Base-by-base conservation (phyloP, 2,329 filamentous ascomycete genomes). In the Curvularia sp. region DNA sequence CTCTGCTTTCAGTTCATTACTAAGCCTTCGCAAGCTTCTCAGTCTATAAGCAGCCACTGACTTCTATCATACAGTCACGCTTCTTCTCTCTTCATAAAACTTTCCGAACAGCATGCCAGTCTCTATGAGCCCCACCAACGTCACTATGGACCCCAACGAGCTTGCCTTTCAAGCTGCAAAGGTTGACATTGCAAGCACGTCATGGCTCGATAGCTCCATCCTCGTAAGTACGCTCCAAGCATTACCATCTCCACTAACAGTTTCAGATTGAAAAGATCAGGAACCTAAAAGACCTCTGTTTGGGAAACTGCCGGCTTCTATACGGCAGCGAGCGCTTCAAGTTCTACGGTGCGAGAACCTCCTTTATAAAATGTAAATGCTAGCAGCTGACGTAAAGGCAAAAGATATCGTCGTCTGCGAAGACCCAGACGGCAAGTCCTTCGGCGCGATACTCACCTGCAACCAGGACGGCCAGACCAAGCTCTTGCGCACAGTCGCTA, bases 371-470 rank as follows among this genome's bases (percentile, higher is more conserved):
- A 42, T 32, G 4, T 10, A 32, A 28, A 27, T 9, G 5, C 42
- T 4, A 30, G 5, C 32, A 19, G 23, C 55, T 65, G n/a, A 68
- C 46, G 45, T 5, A 3, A 2, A 30, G 18, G n/a, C 3, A 1
- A 3, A 21, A 72, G 69, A 73, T n/a, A 51, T 72, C 7, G 58
- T 68, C 0, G 46, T 65, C 2, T 57, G 55, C 9, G 52, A 54
- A 19, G 55, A 63, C 15, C 53, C 64, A 27, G 38, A 51, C 0
- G 55, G 57, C 2, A 57, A 48, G 0, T 97, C 92, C 0, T 96
- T 92, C 67, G 93, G 92, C 34, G 89, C 97, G 69, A 96, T 97
- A 90, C 97, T 98, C 73, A 87, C 97, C 65, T 93, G 89, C 39
- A 98, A 97, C 78, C 87, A 90, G 57, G 83, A 89, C 15, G 85